phyloP scores from a whole-genome alignment of 257 asterid species.

The Penstemon davidsonii region DNA sequence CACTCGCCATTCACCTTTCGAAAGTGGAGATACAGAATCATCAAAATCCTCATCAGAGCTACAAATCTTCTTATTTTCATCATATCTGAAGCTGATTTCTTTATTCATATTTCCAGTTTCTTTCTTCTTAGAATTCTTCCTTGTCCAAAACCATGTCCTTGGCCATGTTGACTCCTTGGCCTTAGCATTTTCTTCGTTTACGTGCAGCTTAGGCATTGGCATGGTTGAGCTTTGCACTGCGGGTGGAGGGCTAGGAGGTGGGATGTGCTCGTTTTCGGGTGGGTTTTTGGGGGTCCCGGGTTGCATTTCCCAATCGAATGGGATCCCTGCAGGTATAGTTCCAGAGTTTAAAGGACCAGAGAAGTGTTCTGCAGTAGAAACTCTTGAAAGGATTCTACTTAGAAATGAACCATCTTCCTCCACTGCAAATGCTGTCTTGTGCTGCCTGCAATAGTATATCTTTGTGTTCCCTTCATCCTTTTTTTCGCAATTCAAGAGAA shows the following conservation, averaged over 20 bases:
- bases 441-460: constrained; percentile 46
- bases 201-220: constrained; percentile 27
- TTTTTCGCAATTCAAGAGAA: constrained; percentile 5
- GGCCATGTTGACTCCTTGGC: constrained; percentile 23
- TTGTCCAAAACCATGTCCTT: constrained; percentile 32
- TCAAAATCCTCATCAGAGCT: constrained; percentile 24
- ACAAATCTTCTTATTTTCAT: neutral
- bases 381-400: constrained; percentile 42
- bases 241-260: constrained; percentile 51
- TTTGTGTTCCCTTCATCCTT: constrained; percentile 55
- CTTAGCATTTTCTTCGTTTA: constrained; percentile 5
- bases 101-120: neutral
- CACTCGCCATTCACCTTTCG: constrained; percentile 30
- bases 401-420: constrained; percentile 41
- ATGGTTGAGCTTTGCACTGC: constrained; percentile 37
- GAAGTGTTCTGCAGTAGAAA: constrained; percentile 41
- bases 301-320: constrained; percentile 48
- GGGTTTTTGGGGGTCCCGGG: constrained; percentile 45
- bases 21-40: constrained; percentile 17
- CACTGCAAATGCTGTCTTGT: constrained; percentile 46
- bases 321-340: constrained; percentile 28
- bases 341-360: constrained; percentile 35
- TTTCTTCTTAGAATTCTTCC: neutral
- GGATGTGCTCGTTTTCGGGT: constrained; percentile 36
- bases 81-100: constrained; percentile 36